These are phyloP conservation scores for Capronia coronata DNA, from an alignment of 2,329 filamentous ascomycete species.

Conservation along the genomic window DNA sequence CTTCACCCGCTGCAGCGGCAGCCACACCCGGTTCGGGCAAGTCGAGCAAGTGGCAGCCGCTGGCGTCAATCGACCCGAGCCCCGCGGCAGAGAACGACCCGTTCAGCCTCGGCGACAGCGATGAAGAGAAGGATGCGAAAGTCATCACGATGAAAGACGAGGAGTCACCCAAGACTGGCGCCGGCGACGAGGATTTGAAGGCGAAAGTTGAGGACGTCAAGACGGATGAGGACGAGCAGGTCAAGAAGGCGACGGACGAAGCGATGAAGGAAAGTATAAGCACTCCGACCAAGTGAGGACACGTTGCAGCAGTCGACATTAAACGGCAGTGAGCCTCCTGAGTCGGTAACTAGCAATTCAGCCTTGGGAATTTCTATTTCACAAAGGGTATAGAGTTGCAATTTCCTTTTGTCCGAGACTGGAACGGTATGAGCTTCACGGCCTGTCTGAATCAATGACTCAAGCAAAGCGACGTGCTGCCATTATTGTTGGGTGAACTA, in stretches of 20 bases:
- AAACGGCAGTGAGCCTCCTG: background rate
- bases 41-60: constrained; percentile 92
- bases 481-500: no score
- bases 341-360: no score
- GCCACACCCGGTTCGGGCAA: constrained; percentile 46
- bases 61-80: constrained; percentile 75
- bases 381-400: background rate
- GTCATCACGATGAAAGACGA: constrained; percentile 54
- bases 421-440: background rate
- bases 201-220: constrained; percentile 35
- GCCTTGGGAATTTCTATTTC: no score
- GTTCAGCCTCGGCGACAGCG: constrained; percentile 91
- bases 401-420: background rate
- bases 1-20: constrained; percentile 42
- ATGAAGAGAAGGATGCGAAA: constrained; percentile 80
- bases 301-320: background rate
- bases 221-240: constrained; percentile 43
- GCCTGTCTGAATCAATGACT: no score
- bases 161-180: constrained; percentile 33
- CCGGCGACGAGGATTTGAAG: constrained; percentile 39
- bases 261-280: constrained; percentile 36
- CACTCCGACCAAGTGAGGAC: constrained; percentile 9
- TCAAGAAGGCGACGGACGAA: constrained; percentile 57
- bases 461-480: no score
- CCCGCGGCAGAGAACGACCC: constrained; percentile 89